These are phyloP conservation scores for Trapa bicornis DNA, from an alignment of 345 rosid species.

Conservation along the genomic window DNA sequence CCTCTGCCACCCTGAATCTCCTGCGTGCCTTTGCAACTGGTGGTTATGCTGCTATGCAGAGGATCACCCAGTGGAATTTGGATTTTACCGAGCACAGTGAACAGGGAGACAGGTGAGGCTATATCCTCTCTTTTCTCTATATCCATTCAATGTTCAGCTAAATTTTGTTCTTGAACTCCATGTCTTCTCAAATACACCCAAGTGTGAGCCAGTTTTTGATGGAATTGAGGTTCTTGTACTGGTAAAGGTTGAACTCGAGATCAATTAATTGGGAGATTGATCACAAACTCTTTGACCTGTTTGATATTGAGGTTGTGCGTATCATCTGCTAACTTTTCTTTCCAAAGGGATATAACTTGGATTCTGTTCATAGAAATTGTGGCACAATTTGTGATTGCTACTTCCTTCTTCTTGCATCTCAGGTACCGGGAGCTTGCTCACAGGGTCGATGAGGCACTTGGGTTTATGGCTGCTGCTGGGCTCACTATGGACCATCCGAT, in stretches of 20 bases:
- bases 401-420: neutral
- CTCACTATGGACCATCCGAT: slow-evolving; percentile 13
- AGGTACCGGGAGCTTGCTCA: slow-evolving; percentile 15
- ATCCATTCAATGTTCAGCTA: neutral
- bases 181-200: too few relatives aligned
- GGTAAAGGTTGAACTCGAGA: neutral
- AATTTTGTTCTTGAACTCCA: too few relatives aligned
- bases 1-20: slow-evolving; percentile 17
- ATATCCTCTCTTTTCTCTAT: neutral
- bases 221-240: neutral
- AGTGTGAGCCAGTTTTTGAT: neutral
- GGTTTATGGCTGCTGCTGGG: slow-evolving; percentile 12
- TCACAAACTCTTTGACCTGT: neutral
- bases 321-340: neutral
- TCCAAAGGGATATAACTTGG: neutral
- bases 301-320: neutral
- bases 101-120: slow-evolving; percentile 13
- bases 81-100: slow-evolving; percentile 19
- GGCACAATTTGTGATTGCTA: neutral
- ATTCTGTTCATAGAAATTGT: neutral
- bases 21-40: slow-evolving; percentile 16
- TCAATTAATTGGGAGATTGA: neutral
- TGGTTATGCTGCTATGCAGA: slow-evolving; percentile 19
- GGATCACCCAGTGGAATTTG: slow-evolving; percentile 17
- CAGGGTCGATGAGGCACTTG: slow-evolving; percentile 14